Evolutionary conservation across 768 basidiomycete species (phyloP).

Genomic region (Boletus subparvulus): DNA sequence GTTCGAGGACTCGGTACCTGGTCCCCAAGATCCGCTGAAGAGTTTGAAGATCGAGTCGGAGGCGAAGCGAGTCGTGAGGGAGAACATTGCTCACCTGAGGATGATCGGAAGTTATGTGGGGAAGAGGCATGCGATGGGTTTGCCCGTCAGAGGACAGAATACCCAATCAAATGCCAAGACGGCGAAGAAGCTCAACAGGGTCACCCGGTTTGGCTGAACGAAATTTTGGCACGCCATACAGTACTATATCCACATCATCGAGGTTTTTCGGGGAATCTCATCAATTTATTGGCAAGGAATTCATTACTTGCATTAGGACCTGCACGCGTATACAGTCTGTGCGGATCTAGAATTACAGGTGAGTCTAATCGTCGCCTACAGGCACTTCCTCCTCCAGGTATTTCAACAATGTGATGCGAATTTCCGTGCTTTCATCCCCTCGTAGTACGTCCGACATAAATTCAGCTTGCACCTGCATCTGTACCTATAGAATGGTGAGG

Average conservation of each 20-base stretch:
- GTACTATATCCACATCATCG: constrained; percentile 8
- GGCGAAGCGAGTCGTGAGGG: constrained; percentile 73
- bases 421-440: constrained; percentile 93
- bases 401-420: constrained; percentile 85
- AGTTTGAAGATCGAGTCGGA: constrained; percentile 86
- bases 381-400: constrained; percentile 97
- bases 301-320: constrained; percentile 5
- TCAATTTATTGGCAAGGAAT: background rate
- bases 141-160: constrained; percentile 93
- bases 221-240: constrained; percentile 8
- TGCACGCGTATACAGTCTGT: background rate
- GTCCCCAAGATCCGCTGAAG: constrained; percentile 60
- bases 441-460: constrained; percentile 89
- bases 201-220: constrained; percentile 58
- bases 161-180: constrained; percentile 90
- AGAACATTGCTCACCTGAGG: constrained; percentile 90
- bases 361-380: constrained; percentile 78
- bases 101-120: constrained; percentile 96
- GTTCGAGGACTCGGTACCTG: constrained; percentile 37
- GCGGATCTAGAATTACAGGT: constrained; percentile 18
- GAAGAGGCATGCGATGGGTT: constrained; percentile 85
- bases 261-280: background rate
- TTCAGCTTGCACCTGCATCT: constrained; percentile 89
- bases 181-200: constrained; percentile 85
- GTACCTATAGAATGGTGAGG: constrained; percentile 58